Conservation (phyloP, 2,329 filamentous ascomycete genomes). For the Sarocladium oryzae region DNA sequence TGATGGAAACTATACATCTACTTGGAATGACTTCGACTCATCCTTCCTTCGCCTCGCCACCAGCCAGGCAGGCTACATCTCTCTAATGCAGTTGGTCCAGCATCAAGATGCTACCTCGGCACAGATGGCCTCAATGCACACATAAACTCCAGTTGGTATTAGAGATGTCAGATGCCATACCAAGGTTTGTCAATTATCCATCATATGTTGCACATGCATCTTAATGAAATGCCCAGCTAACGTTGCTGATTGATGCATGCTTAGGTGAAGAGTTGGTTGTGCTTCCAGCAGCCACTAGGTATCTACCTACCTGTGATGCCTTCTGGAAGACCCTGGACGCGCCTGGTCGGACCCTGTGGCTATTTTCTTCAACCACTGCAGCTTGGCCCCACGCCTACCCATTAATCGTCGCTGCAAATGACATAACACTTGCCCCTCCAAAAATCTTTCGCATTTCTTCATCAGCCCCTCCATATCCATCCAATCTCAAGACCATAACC, state of each 20-base stretch:
- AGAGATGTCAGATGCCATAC: too few relatives aligned
- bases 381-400: slow-evolving; percentile 9
- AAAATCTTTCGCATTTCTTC: slow-evolving; percentile 18
- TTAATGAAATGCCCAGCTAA: too few relatives aligned
- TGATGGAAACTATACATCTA: neutral
- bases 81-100: too few relatives aligned
- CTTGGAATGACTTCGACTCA: too few relatives aligned
- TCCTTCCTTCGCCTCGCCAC: neutral
- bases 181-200: too few relatives aligned
- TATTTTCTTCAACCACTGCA: too few relatives aligned
- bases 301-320: neutral
- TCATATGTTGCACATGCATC: too few relatives aligned
- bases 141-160: too few relatives aligned
- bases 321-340: slow-evolving; percentile 9
- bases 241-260: too few relatives aligned
- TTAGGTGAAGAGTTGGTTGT: too few relatives aligned
- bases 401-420: slow-evolving; percentile 19
- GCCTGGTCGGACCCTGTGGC: slow-evolving; percentile 7
- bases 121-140: too few relatives aligned
- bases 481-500: slow-evolving; percentile 4
- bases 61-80: neutral
- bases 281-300: neutral
- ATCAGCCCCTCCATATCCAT: slow-evolving; percentile 16
- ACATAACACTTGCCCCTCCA: slow-evolving; percentile 27
- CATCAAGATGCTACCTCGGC: too few relatives aligned